These are phyloP conservation scores for Russula brevipes DNA, from an alignment of 768 basidiomycete species.

Conservation along the genomic window DNA sequence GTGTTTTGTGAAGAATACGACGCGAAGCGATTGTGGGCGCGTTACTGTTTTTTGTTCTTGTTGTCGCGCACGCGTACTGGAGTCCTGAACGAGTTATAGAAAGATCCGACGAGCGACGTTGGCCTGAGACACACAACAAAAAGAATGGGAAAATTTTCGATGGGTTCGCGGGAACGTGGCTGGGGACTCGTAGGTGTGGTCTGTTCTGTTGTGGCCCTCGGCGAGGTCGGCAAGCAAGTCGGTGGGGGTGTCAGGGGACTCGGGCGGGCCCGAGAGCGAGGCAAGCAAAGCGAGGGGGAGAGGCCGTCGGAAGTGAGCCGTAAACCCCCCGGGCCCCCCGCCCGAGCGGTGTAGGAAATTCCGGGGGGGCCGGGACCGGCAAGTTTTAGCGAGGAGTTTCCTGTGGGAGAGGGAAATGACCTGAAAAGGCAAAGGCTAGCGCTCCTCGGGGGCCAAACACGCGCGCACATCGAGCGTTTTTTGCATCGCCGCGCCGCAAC, in stretches of 20 bases:
- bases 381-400: background rate
- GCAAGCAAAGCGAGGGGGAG: background rate
- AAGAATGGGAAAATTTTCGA: background rate
- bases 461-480: conserved; percentile 23
- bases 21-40: conserved; percentile 2
- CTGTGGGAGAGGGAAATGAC: conserved; percentile 7
- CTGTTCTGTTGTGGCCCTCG: background rate
- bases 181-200: background rate
- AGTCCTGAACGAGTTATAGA: background rate
- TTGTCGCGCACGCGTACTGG: conserved; percentile 8
- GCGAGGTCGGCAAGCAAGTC: conserved; percentile 16
- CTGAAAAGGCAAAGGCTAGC: conserved; percentile 19
- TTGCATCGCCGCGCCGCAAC: conserved; percentile 24
- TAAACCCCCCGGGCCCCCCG: conserved; percentile 4
- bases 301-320: conserved; percentile 7
- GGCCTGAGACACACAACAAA: background rate
- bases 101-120: conserved; percentile 9
- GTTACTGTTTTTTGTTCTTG: conserved; percentile 17
- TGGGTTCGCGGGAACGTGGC: background rate
- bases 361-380: conserved; percentile 18
- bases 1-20: conserved; percentile 4
- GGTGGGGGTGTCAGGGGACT: conserved; percentile 17
- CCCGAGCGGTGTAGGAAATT: conserved; percentile 8
- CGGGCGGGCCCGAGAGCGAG: background rate
- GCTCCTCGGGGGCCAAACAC: conserved; percentile 25